phyloP scores from a whole-genome alignment of 108 stramenopile genomes.

The Nitzschia sp. region DNA sequence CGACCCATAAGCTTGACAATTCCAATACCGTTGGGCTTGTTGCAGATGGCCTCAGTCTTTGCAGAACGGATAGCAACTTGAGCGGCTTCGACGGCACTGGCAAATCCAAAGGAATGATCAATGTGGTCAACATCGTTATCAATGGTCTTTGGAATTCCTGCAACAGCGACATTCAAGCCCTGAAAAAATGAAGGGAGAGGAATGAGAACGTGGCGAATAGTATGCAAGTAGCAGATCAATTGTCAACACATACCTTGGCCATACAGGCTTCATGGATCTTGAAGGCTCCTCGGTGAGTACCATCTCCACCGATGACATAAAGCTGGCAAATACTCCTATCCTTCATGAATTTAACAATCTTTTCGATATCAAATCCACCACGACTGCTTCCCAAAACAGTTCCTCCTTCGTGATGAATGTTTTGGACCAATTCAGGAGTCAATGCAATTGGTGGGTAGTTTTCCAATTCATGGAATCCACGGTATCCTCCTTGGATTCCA shows the following conservation, averaged over 20 bases:
- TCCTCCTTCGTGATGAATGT: constrained; percentile 94
- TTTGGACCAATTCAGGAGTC: constrained; percentile 73
- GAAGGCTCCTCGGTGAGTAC: constrained; percentile 95
- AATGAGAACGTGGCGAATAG: background rate
- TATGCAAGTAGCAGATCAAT: background rate
- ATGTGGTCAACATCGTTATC: constrained; percentile 88
- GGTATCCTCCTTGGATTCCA: constrained; percentile 91
- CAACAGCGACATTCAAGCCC: constrained; percentile 91
- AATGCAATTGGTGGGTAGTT: constrained; percentile 67
- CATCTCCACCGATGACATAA: constrained; percentile 98
- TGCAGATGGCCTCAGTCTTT: constrained; percentile 94
- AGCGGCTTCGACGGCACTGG: constrained; percentile 89
- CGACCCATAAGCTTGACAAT: constrained; percentile 98
- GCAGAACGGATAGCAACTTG: constrained; percentile 85
- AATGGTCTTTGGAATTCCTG: constrained; percentile 94
- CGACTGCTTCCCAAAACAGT: constrained; percentile 89
- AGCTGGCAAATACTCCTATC: constrained; percentile 77
- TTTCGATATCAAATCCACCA: constrained; percentile 94
- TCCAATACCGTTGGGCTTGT: constrained; percentile 93
- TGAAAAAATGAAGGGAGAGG: constrained; percentile 14
- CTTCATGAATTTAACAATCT: constrained; percentile 75
- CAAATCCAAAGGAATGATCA: constrained; percentile 95
- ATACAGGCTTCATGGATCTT: constrained; percentile 88
- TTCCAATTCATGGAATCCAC: constrained; percentile 79
- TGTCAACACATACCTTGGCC: constrained; percentile 51